Base-by-base conservation (phyloP, 2,329 filamentous ascomycete species). In the Neonectria punicea region DNA sequence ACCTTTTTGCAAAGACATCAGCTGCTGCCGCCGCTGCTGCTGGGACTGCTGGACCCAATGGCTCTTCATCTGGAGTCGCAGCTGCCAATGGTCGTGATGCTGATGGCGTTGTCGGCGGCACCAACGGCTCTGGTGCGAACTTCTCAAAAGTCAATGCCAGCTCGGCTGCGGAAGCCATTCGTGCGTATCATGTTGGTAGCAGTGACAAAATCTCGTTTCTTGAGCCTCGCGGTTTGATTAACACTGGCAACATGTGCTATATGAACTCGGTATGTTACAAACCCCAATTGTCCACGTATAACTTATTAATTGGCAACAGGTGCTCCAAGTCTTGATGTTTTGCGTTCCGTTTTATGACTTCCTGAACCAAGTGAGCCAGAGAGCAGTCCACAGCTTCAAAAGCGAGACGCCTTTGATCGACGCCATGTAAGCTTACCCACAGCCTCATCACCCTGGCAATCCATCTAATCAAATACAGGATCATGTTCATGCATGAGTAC, bases 221-320 rank as follows among this genome's bases (percentile, higher is more conserved):
- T 55, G 93, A 98, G 80, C 96, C 96, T 55, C 89, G 95, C 70
- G 96, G 96, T 53, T 87, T 99, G 75, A 92, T 97, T 71, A 99
- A 99, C 81, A 97, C 95, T 44, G 96, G 96, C 54, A 98, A 99
- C 77, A 97, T 98, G 93, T 99, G 96, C 81, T 99, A 99, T 82
- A 98, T 99, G 96, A 99, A 98, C 84, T 98, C 96, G 68, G 95
- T 97, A 86, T 82, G 93, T 83, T 32, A 7, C 4, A 7, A 22
- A 14, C 10, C 9, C 3, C 7, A 14, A 36, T 25, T 0, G 5
- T 36, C 20, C 3, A 34, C 3, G 3, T n/a, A 16, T 7, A 10
- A 5, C 11, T 59, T 71, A 64, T 80, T 86, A 75, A 86, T 71
- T 32, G 41, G 8, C 8, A 46, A 8, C 70, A 97, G 94, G 91